A percentile compares a stretch with the other conserved stretches of the same genome.
phyloP scores from a whole-genome alignment of 2,329 filamentous ascomycete species.

The Neofusicoccum kwambonambiense region DNA sequence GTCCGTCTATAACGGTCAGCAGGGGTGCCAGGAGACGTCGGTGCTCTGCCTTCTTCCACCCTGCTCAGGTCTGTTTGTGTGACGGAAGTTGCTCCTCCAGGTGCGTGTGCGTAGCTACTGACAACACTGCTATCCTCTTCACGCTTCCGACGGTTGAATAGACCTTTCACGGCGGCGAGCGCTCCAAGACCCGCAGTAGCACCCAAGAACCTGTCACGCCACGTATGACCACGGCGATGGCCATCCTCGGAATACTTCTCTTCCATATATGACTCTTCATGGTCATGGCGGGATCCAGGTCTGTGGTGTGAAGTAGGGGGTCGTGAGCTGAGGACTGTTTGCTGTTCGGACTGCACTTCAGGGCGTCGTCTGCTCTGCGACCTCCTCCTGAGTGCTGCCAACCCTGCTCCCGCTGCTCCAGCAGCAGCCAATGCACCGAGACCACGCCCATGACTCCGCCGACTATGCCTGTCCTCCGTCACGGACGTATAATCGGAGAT shows the following conservation, averaged over 20 bases:
- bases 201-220: constrained; percentile 47
- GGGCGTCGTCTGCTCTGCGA: constrained; percentile 43
- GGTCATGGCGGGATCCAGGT: constrained; percentile 8
- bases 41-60: constrained; percentile 55
- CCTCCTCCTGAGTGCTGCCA: constrained; percentile 51
- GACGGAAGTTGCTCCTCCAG: constrained; percentile 47
- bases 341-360: constrained; percentile 26
- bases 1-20: constrained; percentile 37
- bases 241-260: constrained; percentile 42
- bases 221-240: constrained; percentile 32
- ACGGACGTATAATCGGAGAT: constrained; percentile 56
- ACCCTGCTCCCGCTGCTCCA: constrained; percentile 57
- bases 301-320: constrained; percentile 25
- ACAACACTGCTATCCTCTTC: constrained; percentile 53
- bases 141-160: constrained; percentile 56
- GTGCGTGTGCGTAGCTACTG: constrained; percentile 51
- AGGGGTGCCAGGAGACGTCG: constrained; percentile 41
- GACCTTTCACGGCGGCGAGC: constrained; percentile 51
- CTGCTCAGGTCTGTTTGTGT: constrained; percentile 49
- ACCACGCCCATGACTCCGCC: constrained; percentile 34
- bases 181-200: constrained; percentile 43
- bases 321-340: constrained; percentile 36
- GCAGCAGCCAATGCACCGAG: constrained; percentile 53
- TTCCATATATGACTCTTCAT: constrained; percentile 27
- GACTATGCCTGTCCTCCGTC: constrained; percentile 42